Percentiles rank a stretch among this genome's conserved stretches.
Conservation (phyloP, 208 protist species). For the Herpetomonas tarakana region DNA sequence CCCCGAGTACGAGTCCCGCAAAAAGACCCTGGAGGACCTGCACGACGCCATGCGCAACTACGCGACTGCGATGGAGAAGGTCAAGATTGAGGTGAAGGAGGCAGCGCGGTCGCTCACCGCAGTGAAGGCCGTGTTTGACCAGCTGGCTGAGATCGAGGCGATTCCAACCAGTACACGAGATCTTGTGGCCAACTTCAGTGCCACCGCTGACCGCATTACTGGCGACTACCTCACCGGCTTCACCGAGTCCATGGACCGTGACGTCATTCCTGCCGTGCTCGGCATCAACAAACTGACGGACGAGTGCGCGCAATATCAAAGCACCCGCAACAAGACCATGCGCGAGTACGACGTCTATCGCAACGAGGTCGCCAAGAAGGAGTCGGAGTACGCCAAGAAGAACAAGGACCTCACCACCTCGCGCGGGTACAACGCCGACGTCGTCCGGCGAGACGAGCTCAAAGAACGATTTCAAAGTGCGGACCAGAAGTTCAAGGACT, state of each 20-base stretch:
- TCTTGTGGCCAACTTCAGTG: constrained; percentile 16
- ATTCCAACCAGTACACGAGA: constrained; percentile 20
- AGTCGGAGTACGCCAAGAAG: constrained; percentile 44
- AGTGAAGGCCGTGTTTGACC: constrained; percentile 34
- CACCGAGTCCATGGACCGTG: constrained; percentile 28
- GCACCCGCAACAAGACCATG: constrained; percentile 35
- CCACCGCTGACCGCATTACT: constrained; percentile 26
- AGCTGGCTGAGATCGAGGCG: constrained; percentile 18
- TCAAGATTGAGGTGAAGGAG: constrained; percentile 25
- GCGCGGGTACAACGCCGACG: constrained; percentile 33
- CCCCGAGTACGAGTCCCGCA: constrained; percentile 35
- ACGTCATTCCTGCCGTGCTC: constrained; percentile 19
- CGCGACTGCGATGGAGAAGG: constrained; percentile 39
- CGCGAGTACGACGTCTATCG: constrained; percentile 56
- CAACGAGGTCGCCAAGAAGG: constrained; percentile 42
- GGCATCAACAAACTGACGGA: constrained; percentile 34
- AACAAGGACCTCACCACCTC: constrained; percentile 43
- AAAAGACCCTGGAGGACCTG: constrained; percentile 26
- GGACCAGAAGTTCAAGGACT: constrained; percentile 43
- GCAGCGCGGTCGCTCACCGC: constrained; percentile 25
- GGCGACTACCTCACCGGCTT: constrained; percentile 19
- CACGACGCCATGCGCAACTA: constrained; percentile 27
- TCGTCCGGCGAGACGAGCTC: constrained; percentile 39
- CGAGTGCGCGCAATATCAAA: constrained; percentile 40
- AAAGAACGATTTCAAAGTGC: constrained; percentile 30